These are phyloP conservation scores for Saitozyma sp. DNA, from an alignment of 768 basidiomycete species.

Conservation along the genomic window DNA sequence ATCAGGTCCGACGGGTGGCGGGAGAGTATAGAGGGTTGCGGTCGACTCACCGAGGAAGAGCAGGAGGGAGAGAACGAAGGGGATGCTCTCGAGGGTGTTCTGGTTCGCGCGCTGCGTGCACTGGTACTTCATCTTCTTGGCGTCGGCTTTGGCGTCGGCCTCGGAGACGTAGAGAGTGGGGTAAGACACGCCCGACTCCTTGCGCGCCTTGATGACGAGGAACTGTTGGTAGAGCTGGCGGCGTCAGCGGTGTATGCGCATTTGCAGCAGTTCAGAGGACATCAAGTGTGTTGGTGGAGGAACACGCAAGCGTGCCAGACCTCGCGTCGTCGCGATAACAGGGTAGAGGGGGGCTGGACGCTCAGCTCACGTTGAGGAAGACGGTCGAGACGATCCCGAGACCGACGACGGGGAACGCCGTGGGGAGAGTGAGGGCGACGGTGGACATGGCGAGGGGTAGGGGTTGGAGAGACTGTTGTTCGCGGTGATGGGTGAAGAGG, in stretches of 20 bases:
- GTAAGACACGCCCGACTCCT: constrained; percentile 35
- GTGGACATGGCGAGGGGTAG: constrained; percentile 4
- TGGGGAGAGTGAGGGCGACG: constrained; percentile 18
- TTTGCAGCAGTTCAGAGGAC: background rate
- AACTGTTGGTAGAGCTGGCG: constrained; percentile 29
- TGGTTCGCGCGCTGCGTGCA: constrained; percentile 40
- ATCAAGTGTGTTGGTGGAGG: too few species aligned
- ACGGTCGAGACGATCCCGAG: constrained; percentile 24
- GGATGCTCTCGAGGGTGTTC: constrained; percentile 40
- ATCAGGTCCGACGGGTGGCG: constrained; percentile 2
- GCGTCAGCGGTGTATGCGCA: background rate
- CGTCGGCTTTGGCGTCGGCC: constrained; percentile 37
- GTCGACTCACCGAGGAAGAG: constrained; percentile 32
- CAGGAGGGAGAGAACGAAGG: constrained; percentile 25
- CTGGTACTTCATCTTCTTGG: constrained; percentile 39
- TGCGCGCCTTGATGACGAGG: constrained; percentile 26
- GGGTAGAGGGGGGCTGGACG: background rate
- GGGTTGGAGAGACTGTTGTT: too few species aligned
- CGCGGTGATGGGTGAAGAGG: too few species aligned
- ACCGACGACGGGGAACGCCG: constrained; percentile 38
- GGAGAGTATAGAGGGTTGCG: background rate
- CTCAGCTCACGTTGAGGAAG: constrained; percentile 33
- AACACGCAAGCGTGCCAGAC: too few species aligned
- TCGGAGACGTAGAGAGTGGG: constrained; percentile 41
- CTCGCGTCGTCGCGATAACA: too few species aligned